phyloP scores from a whole-genome alignment of 805 yeast genomes.

The Wickerhamomyces rabaulensis region DNA sequence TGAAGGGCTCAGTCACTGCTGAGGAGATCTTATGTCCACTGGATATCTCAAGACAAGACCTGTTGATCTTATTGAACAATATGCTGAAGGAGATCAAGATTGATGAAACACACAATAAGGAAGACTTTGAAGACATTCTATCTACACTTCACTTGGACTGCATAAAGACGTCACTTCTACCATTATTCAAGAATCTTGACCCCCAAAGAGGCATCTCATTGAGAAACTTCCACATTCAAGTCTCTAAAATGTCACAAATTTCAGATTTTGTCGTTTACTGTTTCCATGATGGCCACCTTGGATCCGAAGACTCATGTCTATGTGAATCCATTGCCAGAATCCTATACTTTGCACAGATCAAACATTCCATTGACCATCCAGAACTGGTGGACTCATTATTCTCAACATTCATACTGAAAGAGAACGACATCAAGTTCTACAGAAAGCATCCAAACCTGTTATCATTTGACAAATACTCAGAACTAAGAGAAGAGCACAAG shows the following conservation, averaged over 20 bases:
- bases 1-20: constrained; percentile 51
- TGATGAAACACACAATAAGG: constrained; percentile 3
- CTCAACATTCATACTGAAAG: constrained; percentile 18
- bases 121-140: constrained; percentile 5
- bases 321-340: constrained; percentile 37
- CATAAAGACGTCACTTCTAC: constrained; percentile 32
- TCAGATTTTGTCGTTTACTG: constrained; percentile 79
- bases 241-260: constrained; percentile 67
- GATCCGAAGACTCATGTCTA: constrained; percentile 26
- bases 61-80: constrained; percentile 15
- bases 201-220: constrained; percentile 71
- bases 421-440: constrained; percentile 13
- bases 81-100: constrained; percentile 21
- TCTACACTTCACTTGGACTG: constrained; percentile 22
- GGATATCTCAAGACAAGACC: constrained; percentile 35
- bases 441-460: constrained; percentile 8
- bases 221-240: constrained; percentile 83
- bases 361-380: constrained; percentile 23
- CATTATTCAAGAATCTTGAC: constrained; percentile 54
- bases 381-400: constrained; percentile 20
- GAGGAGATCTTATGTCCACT: constrained; percentile 49
- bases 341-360: constrained; percentile 38
- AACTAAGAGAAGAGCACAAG: constrained; percentile 10
- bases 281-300: constrained; percentile 35
- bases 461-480: constrained; percentile 24